Evolutionary conservation across 148 eudicot species (phyloP).

Genomic region (Vaccinium myrtillus): DNA sequence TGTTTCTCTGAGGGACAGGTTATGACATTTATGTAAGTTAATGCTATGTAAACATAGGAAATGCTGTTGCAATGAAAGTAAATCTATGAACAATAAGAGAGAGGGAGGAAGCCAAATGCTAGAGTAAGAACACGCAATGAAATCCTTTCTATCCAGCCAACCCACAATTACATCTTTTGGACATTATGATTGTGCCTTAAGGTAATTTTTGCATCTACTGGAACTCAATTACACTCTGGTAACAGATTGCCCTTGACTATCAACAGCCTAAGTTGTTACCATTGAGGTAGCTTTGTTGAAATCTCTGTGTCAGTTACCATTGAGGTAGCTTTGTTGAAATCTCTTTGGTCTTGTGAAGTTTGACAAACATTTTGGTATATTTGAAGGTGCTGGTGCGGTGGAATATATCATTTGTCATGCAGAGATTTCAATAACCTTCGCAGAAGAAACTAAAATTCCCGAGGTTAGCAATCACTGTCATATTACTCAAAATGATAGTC

Average conservation of each 20-base stretch:
- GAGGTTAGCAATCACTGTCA: constrained; percentile 43
- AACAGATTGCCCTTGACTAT: not conserved
- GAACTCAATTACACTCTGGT: not conserved
- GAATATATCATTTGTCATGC: constrained; percentile 90
- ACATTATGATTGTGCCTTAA: not conserved
- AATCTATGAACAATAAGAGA: not conserved
- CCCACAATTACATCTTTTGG: not conserved
- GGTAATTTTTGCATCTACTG: not conserved
- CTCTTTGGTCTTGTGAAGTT: not conserved
- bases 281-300: not conserved
- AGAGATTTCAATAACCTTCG: constrained; percentile 71
- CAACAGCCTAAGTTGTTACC: not conserved
- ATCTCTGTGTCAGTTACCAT: not conserved
- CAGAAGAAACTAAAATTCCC: constrained; percentile 73
- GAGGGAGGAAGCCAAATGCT: not conserved
- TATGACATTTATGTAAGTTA: not conserved
- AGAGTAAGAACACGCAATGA: not conserved
- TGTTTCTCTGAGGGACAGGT: not conserved
- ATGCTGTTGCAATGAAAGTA: not conserved
- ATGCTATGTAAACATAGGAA: not conserved
- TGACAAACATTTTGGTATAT: constrained; percentile 5
- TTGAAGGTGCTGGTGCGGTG: constrained; percentile 86
- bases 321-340: not conserved
- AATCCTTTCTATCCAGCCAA: not conserved
- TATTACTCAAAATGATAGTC: constrained; percentile 4